Base-by-base conservation (phyloP, 1,139 yeast species). In the Insectozyma bohioensis region DNA sequence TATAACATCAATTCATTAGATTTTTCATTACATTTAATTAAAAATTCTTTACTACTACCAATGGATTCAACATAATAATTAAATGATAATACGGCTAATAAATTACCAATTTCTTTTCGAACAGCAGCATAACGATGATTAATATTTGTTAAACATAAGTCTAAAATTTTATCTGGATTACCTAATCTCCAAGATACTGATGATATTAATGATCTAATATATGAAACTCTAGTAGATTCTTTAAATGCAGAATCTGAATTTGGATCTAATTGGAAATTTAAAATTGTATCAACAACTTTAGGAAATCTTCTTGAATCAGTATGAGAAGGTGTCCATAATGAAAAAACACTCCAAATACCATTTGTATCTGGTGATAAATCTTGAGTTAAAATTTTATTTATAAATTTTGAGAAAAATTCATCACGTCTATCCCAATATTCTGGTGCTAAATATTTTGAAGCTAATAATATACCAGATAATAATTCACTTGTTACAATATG, bases 311-410 rank as follows among this genome's bases (percentile, higher is more conserved):
- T 72, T 33, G 72, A 51, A 55, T 86, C 95, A 20, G 74, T 62
- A 45, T 77, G 77, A 3, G 79, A 56, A 0, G 90, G 85, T 1
- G 80, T 51, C 84, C 88, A 80, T 81, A 88, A 80, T 4, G 84
- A 66, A 39, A 86, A 77, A 0, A 87, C 74, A 30, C 70, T 70
- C 97, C 98, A 92, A 31, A 85, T 79, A 12, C 74, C 76, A 29
- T 75, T 61, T 6, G 83, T 84, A 27, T 90, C 95, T 3, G 90
- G 95, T 1, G 87, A 76, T 38, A 92, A 59, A 36, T 83, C 87
- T 24, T 70, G 62, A 3, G 67, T 62, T 29, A 87, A 63, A 12
- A 84, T 72, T 1, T 54, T 50, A 1, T 47, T 46, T 33, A 84
- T 56, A 40, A 77, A 75, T 3, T 43, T 46, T 2, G 63, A 46